Base-by-base conservation (phyloP, 345 rosid genomes). In the Moricandia moricandioides region DNA sequence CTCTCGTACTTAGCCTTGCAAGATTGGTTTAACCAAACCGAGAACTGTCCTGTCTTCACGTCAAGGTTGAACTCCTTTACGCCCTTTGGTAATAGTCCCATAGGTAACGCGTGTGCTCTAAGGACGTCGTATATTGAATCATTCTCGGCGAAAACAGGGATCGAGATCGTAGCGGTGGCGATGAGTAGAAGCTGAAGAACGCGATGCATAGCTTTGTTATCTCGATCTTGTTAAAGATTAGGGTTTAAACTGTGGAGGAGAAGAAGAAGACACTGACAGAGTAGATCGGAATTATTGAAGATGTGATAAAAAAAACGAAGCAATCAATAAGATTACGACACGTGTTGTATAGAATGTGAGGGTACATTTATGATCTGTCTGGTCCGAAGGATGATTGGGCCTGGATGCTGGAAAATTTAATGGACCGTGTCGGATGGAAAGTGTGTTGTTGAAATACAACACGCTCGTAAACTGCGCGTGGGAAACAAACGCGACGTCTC, bases 1-100 rank as follows among this genome's bases (percentile, higher is more conserved):
- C 84, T 89, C 80, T 89, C 97, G 74, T 85, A 92, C 80, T 87
- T 87, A 33, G 96, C 93, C 78, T 90, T 92, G 79, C 97, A 92
- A 14, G 93, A 89, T 77, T 85, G 89, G 65, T 90, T 90, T 16
- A 92, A 60, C 64, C 82, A 83, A n/a, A 84, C 89, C 83, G 86
- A 86, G 82, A 92, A 92, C 24, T 63, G 77, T 12, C 97, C 93
- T 45, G 80, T 59, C 7, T 56, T 79, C 6, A 6, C 17, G 67
- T 88, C 89, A 31, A 87, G 17, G 24, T 6, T 40, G 81, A 87
- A 92, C 11, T 79, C 77, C 34, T 64, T 83, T 26, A 90, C 86
- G 6, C 96, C 96, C 65, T 85, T 87, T 0, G 97, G 97, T 4
- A 92, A 80, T 27, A 92, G 72, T 14, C 97, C 97, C 84, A 85